Evolutionary conservation across 768 basidiomycete genomes (phyloP).

Genomic region (Dendrothele bispora): DNA sequence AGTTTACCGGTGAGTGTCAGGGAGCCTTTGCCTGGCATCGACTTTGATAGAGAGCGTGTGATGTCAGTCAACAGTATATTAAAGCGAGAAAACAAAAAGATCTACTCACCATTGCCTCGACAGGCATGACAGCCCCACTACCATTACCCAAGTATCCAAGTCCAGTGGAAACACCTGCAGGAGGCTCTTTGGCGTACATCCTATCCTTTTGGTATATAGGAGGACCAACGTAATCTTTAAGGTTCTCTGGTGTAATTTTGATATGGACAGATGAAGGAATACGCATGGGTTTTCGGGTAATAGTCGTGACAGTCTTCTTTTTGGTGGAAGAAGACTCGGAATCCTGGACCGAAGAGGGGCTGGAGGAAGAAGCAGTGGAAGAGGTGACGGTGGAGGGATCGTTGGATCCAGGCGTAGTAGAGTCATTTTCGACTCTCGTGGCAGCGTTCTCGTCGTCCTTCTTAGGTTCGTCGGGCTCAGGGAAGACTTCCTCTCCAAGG

Average conservation of each 20-base stretch:
- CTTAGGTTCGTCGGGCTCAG: slow-evolving; percentile 55
- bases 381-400: slow-evolving; percentile 7
- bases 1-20: slow-evolving; percentile 95
- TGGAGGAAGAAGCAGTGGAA: slow-evolving; percentile 18
- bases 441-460: slow-evolving; percentile 11
- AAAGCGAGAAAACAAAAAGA: neutral
- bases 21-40: slow-evolving; percentile 94
- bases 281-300: slow-evolving; percentile 73
- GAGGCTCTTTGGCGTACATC: slow-evolving; percentile 57
- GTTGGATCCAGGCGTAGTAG: slow-evolving; percentile 12
- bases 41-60: slow-evolving; percentile 45
- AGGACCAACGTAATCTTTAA: slow-evolving; percentile 97
- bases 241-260: slow-evolving; percentile 77
- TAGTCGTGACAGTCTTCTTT: slow-evolving; percentile 60
- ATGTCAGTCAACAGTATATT: neutral
- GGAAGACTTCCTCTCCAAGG: slow-evolving; percentile 82
- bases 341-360: slow-evolving; percentile 13
- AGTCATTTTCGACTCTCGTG: slow-evolving; percentile 4
- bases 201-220: slow-evolving; percentile 94
- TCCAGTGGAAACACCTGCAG: slow-evolving; percentile 83
- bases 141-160: slow-evolving; percentile 97
- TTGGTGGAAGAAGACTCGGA: slow-evolving; percentile 37
- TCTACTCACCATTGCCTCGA: slow-evolving; percentile 82
- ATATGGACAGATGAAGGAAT: slow-evolving; percentile 82
- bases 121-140: slow-evolving; percentile 94